Evolutionary conservation across 2,329 filamentous ascomycete species (phyloP), one percentile per base, ranked within the genome.

Genomic region (Daldinia eschscholtzii): DNA sequence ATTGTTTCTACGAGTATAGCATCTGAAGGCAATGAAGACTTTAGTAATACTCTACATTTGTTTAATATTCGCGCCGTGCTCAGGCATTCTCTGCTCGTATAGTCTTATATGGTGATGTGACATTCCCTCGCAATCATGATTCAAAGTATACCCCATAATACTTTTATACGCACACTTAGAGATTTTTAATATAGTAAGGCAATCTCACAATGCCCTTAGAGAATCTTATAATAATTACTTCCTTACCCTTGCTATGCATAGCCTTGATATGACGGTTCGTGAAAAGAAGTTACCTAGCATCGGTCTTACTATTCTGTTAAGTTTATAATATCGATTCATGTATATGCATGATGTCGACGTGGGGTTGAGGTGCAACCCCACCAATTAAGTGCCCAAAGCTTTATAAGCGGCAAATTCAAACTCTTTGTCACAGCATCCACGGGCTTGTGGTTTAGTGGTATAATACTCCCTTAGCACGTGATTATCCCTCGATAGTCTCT

Each of bases 371-470:
- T 12, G 15, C 2, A 30, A 50, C 46, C 26, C 46, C 46, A n/a
- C 46, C 26, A 52, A 3, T 13, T 18, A 5, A 6, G 7, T 13
- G 26, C 46, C 33, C 46, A 52, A 52, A 9, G 15, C 18, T 52
- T 52, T 30, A 52, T 52, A 52, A 33, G 5, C 33, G 3, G 1
- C 12, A 26, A 48, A 48, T 15, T 52, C 46, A 33, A 37, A 12
- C 3, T 0, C 2, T 13, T 55, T 7, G 3, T 55, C 30, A 53
- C 57, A 53, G 13, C 42, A 33, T 39, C 13, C 9, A 57, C 50
- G 42, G 42, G 52, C 63, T 84, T 84, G 79, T 82, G 80, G 80
- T 82, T 81, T 82, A 82, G 80, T 81, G 81, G 81, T 82, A 82
- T 81, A 80, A 82, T 82, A 79, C 79, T 76, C 80, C 79, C 80